Conservation (phyloP, 441 rosid species). For the Corymbia calophylla region DNA sequence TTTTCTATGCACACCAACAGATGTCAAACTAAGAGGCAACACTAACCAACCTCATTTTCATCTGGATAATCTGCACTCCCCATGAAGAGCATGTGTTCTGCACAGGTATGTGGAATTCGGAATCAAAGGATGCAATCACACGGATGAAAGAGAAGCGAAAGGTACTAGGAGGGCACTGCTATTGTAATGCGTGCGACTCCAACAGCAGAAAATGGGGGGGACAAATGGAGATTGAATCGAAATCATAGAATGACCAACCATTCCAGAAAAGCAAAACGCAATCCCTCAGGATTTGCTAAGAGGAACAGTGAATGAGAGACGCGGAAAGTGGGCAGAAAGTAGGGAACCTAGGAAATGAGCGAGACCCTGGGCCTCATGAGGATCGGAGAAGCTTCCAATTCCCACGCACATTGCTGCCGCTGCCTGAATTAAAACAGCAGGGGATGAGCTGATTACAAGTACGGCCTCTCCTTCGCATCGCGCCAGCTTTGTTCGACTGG, state of each 20-base stretch:
- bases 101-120: background rate
- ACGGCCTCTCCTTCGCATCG: background rate
- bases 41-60: constrained; percentile 73
- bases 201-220: background rate
- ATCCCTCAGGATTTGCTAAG: background rate
- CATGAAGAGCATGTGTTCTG: constrained; percentile 99
- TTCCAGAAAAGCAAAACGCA: background rate
- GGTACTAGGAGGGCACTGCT: background rate
- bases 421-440: constrained; percentile 39
- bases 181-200: background rate
- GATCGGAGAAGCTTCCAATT: constrained; percentile 96
- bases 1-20: background rate
- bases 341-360: constrained; percentile 87
- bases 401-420: constrained; percentile 99
- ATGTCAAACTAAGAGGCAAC: background rate
- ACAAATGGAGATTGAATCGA: background rate
- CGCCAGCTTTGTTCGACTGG: background rate
- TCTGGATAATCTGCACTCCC: constrained; percentile 91
- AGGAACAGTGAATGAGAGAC: background rate
- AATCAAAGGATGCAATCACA: background rate
- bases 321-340: background rate
- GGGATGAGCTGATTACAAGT: background rate
- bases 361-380: constrained; percentile 87
- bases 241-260: background rate
- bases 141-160: background rate